Conservation (phyloP, 2,329 filamentous ascomycete genomes). For the Curvularia sp. region DNA sequence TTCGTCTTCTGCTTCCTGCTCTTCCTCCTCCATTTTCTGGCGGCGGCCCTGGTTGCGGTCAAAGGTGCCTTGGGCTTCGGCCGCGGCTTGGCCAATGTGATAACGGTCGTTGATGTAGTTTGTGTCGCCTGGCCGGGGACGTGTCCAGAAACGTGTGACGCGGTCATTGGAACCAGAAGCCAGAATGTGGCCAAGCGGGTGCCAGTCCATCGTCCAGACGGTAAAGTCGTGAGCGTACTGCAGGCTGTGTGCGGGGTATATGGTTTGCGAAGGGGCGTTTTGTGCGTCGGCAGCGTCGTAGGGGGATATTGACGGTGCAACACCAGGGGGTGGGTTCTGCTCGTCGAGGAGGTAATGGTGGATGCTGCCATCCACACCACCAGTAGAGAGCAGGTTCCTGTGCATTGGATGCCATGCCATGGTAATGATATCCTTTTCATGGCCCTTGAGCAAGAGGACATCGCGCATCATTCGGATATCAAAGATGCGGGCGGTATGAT, state of each 20-base stretch:
- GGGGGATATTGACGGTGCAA: conserved; percentile 74
- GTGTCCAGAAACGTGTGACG: conserved; percentile 95
- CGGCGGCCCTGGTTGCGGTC: conserved; percentile 78
- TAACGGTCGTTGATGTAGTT: conserved; percentile 88
- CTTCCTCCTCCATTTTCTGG: conserved; percentile 88
- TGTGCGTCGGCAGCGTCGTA: conserved; percentile 84
- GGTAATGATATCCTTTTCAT: conserved; percentile 95
- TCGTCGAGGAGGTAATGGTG: conserved; percentile 97
- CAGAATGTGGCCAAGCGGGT: conserved; percentile 92
- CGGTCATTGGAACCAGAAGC: conserved; percentile 96
- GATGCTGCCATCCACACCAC: conserved; percentile 86
- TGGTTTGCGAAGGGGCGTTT: conserved; percentile 83
- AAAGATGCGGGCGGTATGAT: conserved; percentile 91
- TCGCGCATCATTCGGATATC: conserved; percentile 99
- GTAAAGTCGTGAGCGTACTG: conserved; percentile 91
- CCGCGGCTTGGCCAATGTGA: conserved; percentile 92
- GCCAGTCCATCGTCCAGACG: conserved; percentile 98
- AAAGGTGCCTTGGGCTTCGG: conserved; percentile 94
- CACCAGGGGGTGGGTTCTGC: conserved; percentile 80
- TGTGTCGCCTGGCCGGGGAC: conserved; percentile 85
- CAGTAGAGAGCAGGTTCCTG: conserved; percentile 85
- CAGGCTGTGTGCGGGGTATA: conserved; percentile 87
- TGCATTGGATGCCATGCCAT: conserved; percentile 94
- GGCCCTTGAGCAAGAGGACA: conserved; percentile 88
- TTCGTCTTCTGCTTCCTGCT: conserved; percentile 92